Evolutionary conservation across 2,329 filamentous ascomycete species (phyloP).

Genomic region (Diaporthe vaccinii): DNA sequence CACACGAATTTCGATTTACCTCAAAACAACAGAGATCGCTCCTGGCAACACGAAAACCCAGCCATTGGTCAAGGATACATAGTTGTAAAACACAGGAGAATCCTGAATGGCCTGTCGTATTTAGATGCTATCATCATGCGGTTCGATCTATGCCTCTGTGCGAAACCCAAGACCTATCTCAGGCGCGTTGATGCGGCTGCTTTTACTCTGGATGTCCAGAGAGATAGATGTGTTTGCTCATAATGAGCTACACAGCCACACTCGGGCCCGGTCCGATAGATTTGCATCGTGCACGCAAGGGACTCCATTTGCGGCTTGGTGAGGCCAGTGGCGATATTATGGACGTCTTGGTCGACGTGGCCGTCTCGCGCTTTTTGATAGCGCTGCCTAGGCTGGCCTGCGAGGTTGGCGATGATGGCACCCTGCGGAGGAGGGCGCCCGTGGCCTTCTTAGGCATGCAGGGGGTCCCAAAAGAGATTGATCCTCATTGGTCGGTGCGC

Average conservation of each 20-base stretch:
- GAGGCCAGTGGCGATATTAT: not conserved
- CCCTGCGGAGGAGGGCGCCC: too few species aligned
- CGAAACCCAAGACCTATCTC: not conserved
- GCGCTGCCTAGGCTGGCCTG: not conserved
- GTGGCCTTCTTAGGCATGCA: too few species aligned
- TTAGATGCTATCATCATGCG: not conserved
- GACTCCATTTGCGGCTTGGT: not conserved
- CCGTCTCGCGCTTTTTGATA: not conserved
- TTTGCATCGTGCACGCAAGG: not conserved
- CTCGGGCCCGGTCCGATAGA: not conserved
- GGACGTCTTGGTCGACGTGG: not conserved
- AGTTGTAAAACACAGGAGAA: not conserved
- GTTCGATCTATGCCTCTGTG: not conserved
- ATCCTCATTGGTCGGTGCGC: not conserved
- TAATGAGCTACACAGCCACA: not conserved
- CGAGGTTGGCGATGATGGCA: too few species aligned
- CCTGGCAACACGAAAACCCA: not conserved
- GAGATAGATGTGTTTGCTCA: not conserved
- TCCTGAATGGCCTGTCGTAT: not conserved
- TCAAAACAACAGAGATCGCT: not conserved
- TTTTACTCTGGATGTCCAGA: not conserved
- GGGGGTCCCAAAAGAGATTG: too few species aligned
- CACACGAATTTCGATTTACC: not conserved
- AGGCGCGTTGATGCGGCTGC: not conserved
- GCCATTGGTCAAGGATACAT: not conserved